A percentile compares a stretch with the other conserved stretches of the same genome.
Conservation (phyloP, 116 monocot genomes). For the Papilionanthe hybrid region DNA sequence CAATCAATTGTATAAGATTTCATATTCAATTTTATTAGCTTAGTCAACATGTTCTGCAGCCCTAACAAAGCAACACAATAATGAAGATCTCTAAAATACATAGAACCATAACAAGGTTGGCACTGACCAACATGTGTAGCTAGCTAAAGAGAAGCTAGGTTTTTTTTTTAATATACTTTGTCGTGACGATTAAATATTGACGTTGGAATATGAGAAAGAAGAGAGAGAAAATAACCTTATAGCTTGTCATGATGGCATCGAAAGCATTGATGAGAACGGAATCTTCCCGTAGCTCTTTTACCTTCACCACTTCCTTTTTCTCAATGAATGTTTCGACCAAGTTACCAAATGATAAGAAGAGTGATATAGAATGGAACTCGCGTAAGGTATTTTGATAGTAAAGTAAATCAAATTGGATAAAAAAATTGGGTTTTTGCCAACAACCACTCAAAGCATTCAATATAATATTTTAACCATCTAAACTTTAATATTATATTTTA, state of each 20-base stretch:
- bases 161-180: neutral
- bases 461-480: no score
- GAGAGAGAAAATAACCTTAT: constrained; percentile 48
- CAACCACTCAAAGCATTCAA: no score
- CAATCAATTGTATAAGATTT: neutral
- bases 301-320: constrained; percentile 34
- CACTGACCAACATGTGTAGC: neutral
- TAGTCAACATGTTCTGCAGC: neutral
- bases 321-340: neutral
- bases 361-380: no score
- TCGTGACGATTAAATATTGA: neutral
- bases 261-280: constrained; percentile 79
- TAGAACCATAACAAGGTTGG: neutral
- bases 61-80: neutral
- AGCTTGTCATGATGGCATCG: constrained; percentile 56
- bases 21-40: neutral
- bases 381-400: no score
- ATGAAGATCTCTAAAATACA: neutral
- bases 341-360: no score
- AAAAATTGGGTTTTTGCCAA: no score
- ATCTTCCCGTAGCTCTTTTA: constrained; percentile 71
- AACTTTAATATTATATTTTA: no score
- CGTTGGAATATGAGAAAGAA: neutral
- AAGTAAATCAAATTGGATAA: no score
- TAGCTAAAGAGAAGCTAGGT: no score